Conservation (phyloP, 768 basidiomycete species). For the Kwoniella dejecticola region DNA sequence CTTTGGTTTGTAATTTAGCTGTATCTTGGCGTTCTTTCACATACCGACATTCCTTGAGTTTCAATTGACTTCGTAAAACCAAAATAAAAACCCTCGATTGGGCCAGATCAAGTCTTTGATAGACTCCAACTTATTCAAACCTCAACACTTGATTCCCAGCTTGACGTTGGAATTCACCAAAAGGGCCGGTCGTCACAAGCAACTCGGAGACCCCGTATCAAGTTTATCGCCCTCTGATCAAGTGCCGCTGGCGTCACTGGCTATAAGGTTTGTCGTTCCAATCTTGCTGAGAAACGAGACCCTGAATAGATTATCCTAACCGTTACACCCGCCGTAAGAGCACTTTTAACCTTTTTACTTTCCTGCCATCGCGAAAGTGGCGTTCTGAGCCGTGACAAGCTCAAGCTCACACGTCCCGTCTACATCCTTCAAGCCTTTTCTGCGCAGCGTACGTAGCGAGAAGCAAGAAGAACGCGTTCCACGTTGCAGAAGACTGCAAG, state of each 20-base stretch:
- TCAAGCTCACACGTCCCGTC: neutral
- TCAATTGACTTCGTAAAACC: too few relatives aligned
- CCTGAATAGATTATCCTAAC: neutral
- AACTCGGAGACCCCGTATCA: conserved; percentile 10
- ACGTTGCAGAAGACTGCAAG: too few relatives aligned
- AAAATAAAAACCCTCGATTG: conserved; percentile 6
- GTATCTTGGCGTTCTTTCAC: neutral
- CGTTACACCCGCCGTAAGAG: conserved; percentile 8
- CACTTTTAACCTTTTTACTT: neutral
- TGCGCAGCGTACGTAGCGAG: too few relatives aligned
- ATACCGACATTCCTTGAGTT: neutral
- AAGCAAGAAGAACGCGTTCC: too few relatives aligned
- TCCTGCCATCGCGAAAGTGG: neutral
- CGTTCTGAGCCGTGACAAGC: too few relatives aligned
- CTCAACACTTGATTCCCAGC: too few relatives aligned
- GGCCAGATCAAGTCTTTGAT: conserved; percentile 14
- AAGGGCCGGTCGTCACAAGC: neutral
- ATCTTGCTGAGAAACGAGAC: neutral
- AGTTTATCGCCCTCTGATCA: neutral
- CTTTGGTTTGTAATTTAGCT: neutral
- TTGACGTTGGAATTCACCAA: neutral
- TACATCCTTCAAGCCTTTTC: neutral
- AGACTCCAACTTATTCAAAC: conserved; percentile 1
- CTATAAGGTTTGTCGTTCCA: conserved; percentile 16
- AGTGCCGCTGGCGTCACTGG: conserved; percentile 22